Percentiles rank a stretch among this genome's conserved stretches.
Conservation (phyloP, 1,139 yeast species). For the Debaryomyces singareniensis region DNA sequence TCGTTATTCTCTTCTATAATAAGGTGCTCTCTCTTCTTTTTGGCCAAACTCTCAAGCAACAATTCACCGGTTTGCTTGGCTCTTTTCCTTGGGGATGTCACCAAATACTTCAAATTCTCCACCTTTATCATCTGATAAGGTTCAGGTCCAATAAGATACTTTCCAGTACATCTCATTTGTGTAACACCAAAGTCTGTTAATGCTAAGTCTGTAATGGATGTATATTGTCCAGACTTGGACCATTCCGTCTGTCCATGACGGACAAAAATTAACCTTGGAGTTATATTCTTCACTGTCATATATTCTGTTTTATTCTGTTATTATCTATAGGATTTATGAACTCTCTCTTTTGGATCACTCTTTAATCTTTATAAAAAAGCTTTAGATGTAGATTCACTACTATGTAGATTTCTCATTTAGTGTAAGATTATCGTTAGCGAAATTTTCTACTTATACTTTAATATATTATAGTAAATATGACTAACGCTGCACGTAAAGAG, state of each 20-base stretch:
- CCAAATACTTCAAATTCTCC: constrained; percentile 50
- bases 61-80: constrained; percentile 70
- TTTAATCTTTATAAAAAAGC: too few relatives aligned
- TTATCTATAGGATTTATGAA: too few relatives aligned
- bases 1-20: constrained; percentile 55
- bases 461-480: constrained; percentile 3
- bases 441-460: constrained; percentile 1
- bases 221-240: constrained; percentile 90
- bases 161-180: constrained; percentile 73
- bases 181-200: constrained; percentile 72
- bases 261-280: constrained; percentile 74
- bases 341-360: too few relatives aligned
- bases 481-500: constrained; percentile 15
- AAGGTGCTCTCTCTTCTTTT: constrained; percentile 37
- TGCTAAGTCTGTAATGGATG: constrained; percentile 76
- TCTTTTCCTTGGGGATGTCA: constrained; percentile 74
- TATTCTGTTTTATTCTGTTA: too few relatives aligned
- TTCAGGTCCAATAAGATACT: constrained; percentile 52
- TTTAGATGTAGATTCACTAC: too few relatives aligned
- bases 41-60: constrained; percentile 44
- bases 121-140: constrained; percentile 59
- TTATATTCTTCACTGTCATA: constrained; percentile 21
- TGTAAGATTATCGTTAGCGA: background rate
- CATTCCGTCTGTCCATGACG: constrained; percentile 94
- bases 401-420: too few relatives aligned